Percentiles rank a stretch among this genome's conserved stretches.
Evolutionary conservation across 179 eudicot species (phyloP).

Genomic region (Silene vulgaris): DNA sequence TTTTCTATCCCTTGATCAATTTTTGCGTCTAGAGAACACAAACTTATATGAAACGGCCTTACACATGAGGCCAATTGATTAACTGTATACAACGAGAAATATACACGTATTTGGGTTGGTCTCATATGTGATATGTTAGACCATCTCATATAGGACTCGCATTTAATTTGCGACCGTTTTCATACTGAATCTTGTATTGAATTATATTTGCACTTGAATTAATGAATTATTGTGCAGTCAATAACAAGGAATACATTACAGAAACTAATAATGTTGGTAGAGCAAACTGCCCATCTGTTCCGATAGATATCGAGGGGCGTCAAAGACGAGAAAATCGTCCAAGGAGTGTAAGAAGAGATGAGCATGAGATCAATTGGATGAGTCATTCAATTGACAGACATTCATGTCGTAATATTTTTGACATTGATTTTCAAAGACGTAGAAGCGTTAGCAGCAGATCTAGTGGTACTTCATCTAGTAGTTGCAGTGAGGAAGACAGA

Average conservation of each 20-base stretch:
- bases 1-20: too few relatives aligned
- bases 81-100: not conserved
- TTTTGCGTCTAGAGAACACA: not conserved
- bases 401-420: not conserved
- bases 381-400: conserved; percentile 17
- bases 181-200: not conserved
- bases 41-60: not conserved
- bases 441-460: conserved; percentile 18
- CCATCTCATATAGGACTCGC: too few relatives aligned
- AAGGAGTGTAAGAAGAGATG: conserved; percentile 19
- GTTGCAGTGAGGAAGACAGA: conserved; percentile 54
- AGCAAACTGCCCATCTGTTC: conserved; percentile 10
- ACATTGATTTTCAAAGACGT: conserved; percentile 15
- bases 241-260: conserved; percentile 20
- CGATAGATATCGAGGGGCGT: not conserved
- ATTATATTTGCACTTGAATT: not conserved
- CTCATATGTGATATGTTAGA: too few relatives aligned
- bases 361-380: conserved; percentile 16
- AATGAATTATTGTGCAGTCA: conserved; percentile 18
- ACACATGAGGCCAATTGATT: not conserved
- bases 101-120: too few relatives aligned
- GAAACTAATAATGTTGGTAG: conserved; percentile 16
- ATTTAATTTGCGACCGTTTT: too few relatives aligned
- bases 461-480: conserved; percentile 44
- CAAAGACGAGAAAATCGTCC: conserved; percentile 12